Base-by-base conservation (phyloP, 768 basidiomycete genomes). In the Hortiboletus flavorubellus region DNA sequence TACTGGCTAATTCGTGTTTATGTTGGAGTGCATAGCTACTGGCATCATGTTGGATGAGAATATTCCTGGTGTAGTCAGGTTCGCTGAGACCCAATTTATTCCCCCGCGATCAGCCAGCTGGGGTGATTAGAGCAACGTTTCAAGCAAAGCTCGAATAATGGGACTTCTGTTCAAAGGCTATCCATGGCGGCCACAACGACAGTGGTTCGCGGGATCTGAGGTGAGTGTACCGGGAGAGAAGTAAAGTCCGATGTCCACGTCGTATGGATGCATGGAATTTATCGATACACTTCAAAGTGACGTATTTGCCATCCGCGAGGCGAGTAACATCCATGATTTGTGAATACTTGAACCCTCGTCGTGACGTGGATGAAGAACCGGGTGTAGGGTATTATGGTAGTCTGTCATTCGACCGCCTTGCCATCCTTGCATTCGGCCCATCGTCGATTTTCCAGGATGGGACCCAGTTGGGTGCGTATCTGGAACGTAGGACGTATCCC, bases 261-360 rank as follows among this genome's bases (percentile, higher is more conserved):
- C 73, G 4, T 63, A 37, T 1, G 68, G 60, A 52, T 61, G 53
- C 0, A 44, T 37, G 3, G 38, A 18, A n/a, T 30, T 52, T 56
- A 0, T 53, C 6, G 0, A 69, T 43, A 15, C 49, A 44, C 42
- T 75, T 75, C 30, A 78, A 49, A 16, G 61, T 51, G 8, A 78
- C 70, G 4, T 31, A 51, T 8, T 48, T 46, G 12, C 64, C 64
- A 50, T 75, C 71, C 4, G 29, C 3, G 26, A 26, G 5, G 29
- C 72, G 62, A 2, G 59, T 59, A 0, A 72, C 73, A 54, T 74
- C 73, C 6, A 70, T 54, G 8, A 62, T 31, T 15, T 23, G 15
- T n/a, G n/a, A n/a, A n/a, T n/a, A n/a, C n/a, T n/a, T n/a, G n/a
- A 12, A 51, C 1, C 8, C 31, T 40, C 12, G 8, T 51, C 10